Conservation (phyloP, 169 alveolate species). For the Plasmodium gonderi region DNA sequence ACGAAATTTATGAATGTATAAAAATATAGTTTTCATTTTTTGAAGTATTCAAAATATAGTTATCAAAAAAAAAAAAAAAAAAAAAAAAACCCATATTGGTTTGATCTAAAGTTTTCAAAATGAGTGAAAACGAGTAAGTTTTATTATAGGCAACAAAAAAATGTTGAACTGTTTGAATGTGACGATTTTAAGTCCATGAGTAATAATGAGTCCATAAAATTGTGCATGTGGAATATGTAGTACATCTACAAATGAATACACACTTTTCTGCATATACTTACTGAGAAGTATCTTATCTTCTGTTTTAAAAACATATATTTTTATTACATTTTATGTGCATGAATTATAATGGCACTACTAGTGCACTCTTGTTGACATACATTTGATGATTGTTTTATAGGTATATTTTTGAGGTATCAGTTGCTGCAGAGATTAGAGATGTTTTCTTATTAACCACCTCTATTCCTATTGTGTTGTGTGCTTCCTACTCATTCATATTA, state of each 20-base stretch:
- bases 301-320: neutral
- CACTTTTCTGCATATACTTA: neutral
- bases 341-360: neutral
- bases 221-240: neutral
- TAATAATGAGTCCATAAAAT: neutral
- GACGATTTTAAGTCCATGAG: neutral
- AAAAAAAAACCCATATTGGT: neutral
- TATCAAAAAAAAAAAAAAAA: neutral
- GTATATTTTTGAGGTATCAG: neutral
- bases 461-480: too few relatives aligned
- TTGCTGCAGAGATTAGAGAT: neutral
- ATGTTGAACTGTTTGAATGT: neutral
- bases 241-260: neutral
- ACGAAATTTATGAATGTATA: slow-evolving; percentile 16
- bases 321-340: neutral
- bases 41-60: neutral
- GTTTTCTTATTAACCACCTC: neutral
- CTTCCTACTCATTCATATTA: too few relatives aligned
- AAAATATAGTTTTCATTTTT: neutral
- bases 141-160: neutral
- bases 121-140: slow-evolving; percentile 75
- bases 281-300: neutral
- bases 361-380: neutral
- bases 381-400: neutral
- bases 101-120: slow-evolving; percentile 58